Evolutionary conservation across 225 moss, liverwort and hornwort genomes (phyloP), one percentile per base, ranked within the genome.

Genomic region (Asterella californica): DNA sequence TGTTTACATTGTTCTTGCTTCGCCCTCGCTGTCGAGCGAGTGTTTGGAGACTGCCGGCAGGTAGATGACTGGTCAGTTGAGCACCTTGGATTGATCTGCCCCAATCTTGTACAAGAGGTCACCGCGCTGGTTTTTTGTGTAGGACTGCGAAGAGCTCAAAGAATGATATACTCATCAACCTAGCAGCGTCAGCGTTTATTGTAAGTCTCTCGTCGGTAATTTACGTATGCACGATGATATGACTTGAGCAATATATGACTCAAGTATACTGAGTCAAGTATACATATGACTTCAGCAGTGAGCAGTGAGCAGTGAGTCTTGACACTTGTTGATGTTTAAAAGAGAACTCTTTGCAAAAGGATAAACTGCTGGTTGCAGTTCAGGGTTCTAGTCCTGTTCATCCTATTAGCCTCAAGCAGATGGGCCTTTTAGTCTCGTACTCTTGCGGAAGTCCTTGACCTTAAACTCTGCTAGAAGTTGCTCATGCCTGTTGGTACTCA

Each of bases 131-230:
- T 50, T 74, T 53, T 12, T 5, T n/a, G 9, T 59, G 61, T 45
- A 86, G 86, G 84, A 64, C 76, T 21, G 94, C 93, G 10, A 70
- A 73, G 15, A 83, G 72, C 60, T 78, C 88, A 65, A 76, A 72
- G 22, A 76, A 84, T 10, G 97, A 94, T 21, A 84, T 92, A 9
- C 77, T 88, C 24, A 92, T 97, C 62, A 97, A 97, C 65, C 82
- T 92, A 18, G 93, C 81, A 10, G 85, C 89, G 29, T 91, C 94
- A 9, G 82, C 70, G 5, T 18, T 85, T 21, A 90, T 97, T 55
- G 88, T 86, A 78, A 88, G 88, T 74, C 65, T 65, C 37, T 70
- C 10, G 25, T 42, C 70, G 14, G 30, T 17, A 37, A 10, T 38
- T 9, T n/a, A 10, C 9, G 36, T 42, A 70, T 33, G 36, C 37